These are phyloP conservation scores for Suhomyces anneliseae DNA, from an alignment of 1,139 yeast genomes.

Conservation along the genomic window DNA sequence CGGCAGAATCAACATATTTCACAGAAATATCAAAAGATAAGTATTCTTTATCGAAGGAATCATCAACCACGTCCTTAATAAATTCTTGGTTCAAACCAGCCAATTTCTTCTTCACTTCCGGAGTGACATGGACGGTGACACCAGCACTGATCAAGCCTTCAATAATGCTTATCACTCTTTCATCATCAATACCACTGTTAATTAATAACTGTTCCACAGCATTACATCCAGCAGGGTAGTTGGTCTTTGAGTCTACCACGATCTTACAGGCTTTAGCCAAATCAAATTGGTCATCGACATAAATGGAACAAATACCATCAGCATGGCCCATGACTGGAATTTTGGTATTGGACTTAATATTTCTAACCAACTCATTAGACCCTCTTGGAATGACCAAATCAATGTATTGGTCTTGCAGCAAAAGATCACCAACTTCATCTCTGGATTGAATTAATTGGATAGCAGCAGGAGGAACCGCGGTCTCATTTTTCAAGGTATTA, in stretches of 20 bases:
- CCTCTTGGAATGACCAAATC: constrained; percentile 98
- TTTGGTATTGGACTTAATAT: constrained; percentile 81
- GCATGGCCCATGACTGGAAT: constrained; percentile 99
- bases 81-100: constrained; percentile 15
- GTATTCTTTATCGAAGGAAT: constrained; percentile 81
- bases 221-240: constrained; percentile 98
- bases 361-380: constrained; percentile 83
- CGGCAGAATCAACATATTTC: constrained; percentile 54
- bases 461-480: constrained; percentile 75
- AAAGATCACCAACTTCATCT: constrained; percentile 81
- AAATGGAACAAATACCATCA: constrained; percentile 93
- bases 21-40: constrained; percentile 81
- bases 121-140: constrained; percentile 70
- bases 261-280: constrained; percentile 71
- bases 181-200: constrained; percentile 49
- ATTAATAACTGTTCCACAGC: constrained; percentile 87
- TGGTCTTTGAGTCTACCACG: constrained; percentile 84
- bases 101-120: constrained; percentile 41
- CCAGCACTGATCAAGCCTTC: constrained; percentile 57
- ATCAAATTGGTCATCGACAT: constrained; percentile 75
- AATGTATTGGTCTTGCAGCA: constrained; percentile 83
- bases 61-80: constrained; percentile 28
- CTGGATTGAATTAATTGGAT: constrained; percentile 86
- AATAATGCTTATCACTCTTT: constrained; percentile 44
- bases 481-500: constrained; percentile 52